Percentiles rank a stretch among this genome's conserved stretches.
Conservation (phyloP, 164 flowering plant genomes). For the Sextonia rubra region DNA sequence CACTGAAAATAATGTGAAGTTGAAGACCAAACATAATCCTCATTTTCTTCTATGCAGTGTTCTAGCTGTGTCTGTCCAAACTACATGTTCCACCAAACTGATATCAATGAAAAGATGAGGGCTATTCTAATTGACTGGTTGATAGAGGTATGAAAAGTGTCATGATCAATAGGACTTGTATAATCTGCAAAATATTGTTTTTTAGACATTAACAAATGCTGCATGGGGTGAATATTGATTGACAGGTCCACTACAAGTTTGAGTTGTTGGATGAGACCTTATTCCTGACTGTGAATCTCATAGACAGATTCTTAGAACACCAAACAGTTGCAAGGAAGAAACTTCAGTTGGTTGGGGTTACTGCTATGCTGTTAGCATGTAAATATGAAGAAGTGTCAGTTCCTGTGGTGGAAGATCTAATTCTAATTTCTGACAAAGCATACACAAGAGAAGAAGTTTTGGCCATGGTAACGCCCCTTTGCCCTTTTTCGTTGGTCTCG, state of each 20-base stretch:
- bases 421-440: constrained; percentile 78
- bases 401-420: constrained; percentile 78
- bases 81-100: constrained; percentile 69
- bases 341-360: constrained; percentile 84
- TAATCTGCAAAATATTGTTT: not conserved
- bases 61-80: constrained; percentile 48
- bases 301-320: constrained; percentile 67
- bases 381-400: constrained; percentile 87
- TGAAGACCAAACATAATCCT: too few species aligned
- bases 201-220: not conserved
- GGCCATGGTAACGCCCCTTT: constrained; percentile 51
- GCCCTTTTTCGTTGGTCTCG: not conserved
- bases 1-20: not conserved
- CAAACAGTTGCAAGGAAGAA: constrained; percentile 66
- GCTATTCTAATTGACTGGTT: constrained; percentile 89
- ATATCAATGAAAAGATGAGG: constrained; percentile 86
- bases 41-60: constrained; percentile 31
- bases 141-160: constrained; percentile 59
- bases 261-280: constrained; percentile 84
- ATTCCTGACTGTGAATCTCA: constrained; percentile 68
- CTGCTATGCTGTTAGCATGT: constrained; percentile 90
- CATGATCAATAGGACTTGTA: not conserved
- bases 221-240: not conserved
- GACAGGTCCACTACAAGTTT: constrained; percentile 85
- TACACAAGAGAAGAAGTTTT: constrained; percentile 72